These are phyloP conservation scores for Phaffia rhodozyma DNA, from an alignment of 1,284 basidiomycete genomes.

Conservation along the genomic window DNA sequence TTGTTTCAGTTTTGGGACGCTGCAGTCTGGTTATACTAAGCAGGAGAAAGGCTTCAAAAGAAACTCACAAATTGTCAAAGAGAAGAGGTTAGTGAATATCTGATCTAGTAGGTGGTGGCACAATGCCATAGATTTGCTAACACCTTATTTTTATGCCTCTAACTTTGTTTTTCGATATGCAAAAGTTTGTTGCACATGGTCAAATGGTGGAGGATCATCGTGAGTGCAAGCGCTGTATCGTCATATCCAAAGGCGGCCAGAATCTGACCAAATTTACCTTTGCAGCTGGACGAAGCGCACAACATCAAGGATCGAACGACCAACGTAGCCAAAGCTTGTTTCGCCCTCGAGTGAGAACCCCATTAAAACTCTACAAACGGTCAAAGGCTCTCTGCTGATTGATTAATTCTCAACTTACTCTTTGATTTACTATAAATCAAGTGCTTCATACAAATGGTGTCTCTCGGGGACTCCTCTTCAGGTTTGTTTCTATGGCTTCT, in stretches of 20 bases:
- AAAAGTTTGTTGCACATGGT: constrained; percentile 53
- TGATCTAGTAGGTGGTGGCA: too few relatives aligned
- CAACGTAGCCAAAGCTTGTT: constrained; percentile 92
- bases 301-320: constrained; percentile 92
- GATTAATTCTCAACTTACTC: neutral
- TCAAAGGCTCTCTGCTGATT: neutral
- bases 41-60: constrained; percentile 85
- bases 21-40: constrained; percentile 87
- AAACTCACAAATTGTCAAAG: constrained; percentile 72
- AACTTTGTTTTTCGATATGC: neutral
- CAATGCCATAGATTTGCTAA: too few relatives aligned
- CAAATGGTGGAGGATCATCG: constrained; percentile 71
- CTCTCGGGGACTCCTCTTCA: constrained; percentile 90
- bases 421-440: neutral
- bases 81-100: constrained; percentile 47
- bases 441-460: constrained; percentile 77
- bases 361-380: neutral
- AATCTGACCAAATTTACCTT: neutral
- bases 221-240: constrained; percentile 30
- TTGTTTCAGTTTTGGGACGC: constrained; percentile 50
- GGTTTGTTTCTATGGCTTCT: neutral
- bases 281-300: constrained; percentile 88
- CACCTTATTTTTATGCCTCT: too few relatives aligned
- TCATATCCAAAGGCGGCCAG: neutral
- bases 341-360: constrained; percentile 50